Evolutionary conservation across 345 rosid species (phyloP).

Genomic region (Mercurialis annua): DNA sequence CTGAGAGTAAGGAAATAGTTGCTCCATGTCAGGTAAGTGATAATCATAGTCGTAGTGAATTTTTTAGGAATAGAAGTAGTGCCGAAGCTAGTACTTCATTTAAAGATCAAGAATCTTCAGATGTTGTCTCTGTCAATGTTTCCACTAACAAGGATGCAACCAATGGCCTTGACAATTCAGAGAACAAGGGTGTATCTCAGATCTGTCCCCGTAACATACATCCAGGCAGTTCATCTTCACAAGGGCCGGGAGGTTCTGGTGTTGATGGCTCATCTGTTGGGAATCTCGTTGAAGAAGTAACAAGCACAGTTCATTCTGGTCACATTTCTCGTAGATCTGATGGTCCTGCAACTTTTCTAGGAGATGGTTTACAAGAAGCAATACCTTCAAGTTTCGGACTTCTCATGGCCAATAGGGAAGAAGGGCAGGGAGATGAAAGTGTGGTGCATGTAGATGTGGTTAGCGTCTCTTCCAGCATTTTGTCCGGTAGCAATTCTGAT

Average conservation of each 20-base stretch:
- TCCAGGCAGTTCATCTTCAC: slow-evolving; percentile 34
- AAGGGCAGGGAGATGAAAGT: slow-evolving; percentile 33
- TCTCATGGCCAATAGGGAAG: slow-evolving; percentile 46
- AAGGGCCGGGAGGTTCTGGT: slow-evolving; percentile 29
- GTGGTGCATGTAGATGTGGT: slow-evolving; percentile 52
- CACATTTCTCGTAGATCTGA: slow-evolving; percentile 31
- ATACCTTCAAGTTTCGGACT: slow-evolving; percentile 48
- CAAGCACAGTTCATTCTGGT: slow-evolving; percentile 22
- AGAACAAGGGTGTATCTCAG: slow-evolving; percentile 33
- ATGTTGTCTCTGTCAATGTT: slow-evolving; percentile 36
- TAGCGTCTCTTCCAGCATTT: slow-evolving; percentile 48
- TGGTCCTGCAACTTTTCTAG: slow-evolving; percentile 18
- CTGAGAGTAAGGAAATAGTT: slow-evolving; percentile 37
- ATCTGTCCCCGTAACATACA: slow-evolving; percentile 20
- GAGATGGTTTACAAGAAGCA: slow-evolving; percentile 35
- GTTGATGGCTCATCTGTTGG: slow-evolving; percentile 22
- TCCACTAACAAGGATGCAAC: slow-evolving; percentile 48
- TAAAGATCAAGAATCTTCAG: slow-evolving; percentile 47
- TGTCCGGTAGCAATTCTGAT: slow-evolving; percentile 39
- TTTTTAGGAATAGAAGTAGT: slow-evolving; percentile 38
- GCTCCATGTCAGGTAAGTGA: slow-evolving; percentile 43
- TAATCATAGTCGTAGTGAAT: slow-evolving; percentile 32
- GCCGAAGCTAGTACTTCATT: slow-evolving; percentile 43
- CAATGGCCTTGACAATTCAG: slow-evolving; percentile 43
- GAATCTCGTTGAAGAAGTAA: slow-evolving; percentile 34